Evolutionary conservation across 2,329 filamentous ascomycete genomes (phyloP).

Genomic region (Drechslera avenae): DNA sequence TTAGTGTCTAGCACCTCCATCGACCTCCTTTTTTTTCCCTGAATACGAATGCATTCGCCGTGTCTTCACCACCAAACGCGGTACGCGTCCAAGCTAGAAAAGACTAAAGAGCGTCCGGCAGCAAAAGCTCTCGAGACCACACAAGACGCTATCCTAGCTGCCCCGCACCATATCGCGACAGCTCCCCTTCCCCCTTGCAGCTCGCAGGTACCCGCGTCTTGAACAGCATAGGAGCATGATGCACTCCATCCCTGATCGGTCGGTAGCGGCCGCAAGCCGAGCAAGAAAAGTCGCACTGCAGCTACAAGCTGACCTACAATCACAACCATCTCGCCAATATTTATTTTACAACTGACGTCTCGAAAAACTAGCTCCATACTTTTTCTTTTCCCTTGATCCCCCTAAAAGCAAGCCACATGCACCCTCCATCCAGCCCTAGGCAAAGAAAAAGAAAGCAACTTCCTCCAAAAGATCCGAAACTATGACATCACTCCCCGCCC

Average conservation of each 20-base stretch:
- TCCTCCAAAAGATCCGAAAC: slow-evolving; percentile 1
- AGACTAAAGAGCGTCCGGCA: slow-evolving; percentile 5
- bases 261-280: slow-evolving; percentile 31
- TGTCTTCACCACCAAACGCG: slow-evolving; percentile 1
- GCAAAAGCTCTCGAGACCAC: background rate
- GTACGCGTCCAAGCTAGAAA: slow-evolving; percentile 4
- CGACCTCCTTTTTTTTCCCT: too few relatives aligned
- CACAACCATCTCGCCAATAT: background rate
- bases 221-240: slow-evolving; percentile 3
- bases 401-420: background rate
- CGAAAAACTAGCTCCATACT: too few relatives aligned
- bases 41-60: too few relatives aligned
- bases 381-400: too few relatives aligned
- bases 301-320: too few relatives aligned
- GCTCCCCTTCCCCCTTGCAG: slow-evolving; percentile 30
- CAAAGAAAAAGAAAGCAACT: slow-evolving; percentile 6
- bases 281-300: background rate
- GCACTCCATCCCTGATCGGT: slow-evolving; percentile 21
- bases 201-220: slow-evolving; percentile 21
- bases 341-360: too few relatives aligned
- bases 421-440: slow-evolving; percentile 2
- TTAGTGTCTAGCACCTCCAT: too few relatives aligned
- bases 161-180: slow-evolving; percentile 17
- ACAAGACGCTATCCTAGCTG: slow-evolving; percentile 3
- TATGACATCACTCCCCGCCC: slow-evolving; percentile 60